These are phyloP conservation scores for Nemania serpens DNA, from an alignment of 2,329 filamentous ascomycete species.

Conservation along the genomic window DNA sequence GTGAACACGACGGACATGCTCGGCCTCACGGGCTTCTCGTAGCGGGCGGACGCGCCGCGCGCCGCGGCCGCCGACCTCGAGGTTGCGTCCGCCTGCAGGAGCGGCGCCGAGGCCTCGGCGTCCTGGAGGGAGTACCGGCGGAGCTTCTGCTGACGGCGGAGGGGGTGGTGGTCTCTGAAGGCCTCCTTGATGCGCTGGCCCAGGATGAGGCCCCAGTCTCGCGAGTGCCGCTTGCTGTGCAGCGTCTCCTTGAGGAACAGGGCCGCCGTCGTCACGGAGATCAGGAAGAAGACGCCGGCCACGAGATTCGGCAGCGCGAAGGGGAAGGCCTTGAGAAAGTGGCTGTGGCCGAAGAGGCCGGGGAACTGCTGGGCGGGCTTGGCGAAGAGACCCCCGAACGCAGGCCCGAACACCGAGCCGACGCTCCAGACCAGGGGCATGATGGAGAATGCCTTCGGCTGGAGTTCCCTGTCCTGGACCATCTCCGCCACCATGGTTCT, in stretches of 20 bases:
- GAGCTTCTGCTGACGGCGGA: slow-evolving; percentile 36
- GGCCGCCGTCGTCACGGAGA: slow-evolving; percentile 73
- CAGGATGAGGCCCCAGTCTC: slow-evolving; percentile 76
- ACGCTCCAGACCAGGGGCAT: slow-evolving; percentile 93
- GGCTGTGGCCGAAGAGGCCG: slow-evolving; percentile 66
- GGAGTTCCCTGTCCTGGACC: slow-evolving; percentile 83
- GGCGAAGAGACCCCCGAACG: slow-evolving; percentile 84
- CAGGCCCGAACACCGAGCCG: slow-evolving; percentile 85
- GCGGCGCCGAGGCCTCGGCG: slow-evolving; percentile 60
- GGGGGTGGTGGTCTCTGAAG: slow-evolving; percentile 34
- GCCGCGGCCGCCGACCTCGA: slow-evolving; percentile 29
- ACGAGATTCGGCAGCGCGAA: slow-evolving; percentile 86
- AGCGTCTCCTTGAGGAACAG: slow-evolving; percentile 89
- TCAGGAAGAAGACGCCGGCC: slow-evolving; percentile 73
- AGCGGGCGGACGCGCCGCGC: slow-evolving; percentile 16
- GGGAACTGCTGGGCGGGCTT: slow-evolving; percentile 79
- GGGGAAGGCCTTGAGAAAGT: slow-evolving; percentile 75
- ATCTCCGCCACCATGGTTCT: slow-evolving; percentile 91
- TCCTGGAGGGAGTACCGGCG: slow-evolving; percentile 57
- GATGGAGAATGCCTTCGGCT: slow-evolving; percentile 86
- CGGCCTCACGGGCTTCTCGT: slow-evolving; percentile 32
- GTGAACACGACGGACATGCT: slow-evolving; percentile 62
- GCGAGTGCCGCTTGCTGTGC: slow-evolving; percentile 67
- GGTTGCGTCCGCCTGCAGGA: slow-evolving; percentile 48
- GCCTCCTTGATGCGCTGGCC: slow-evolving; percentile 66